Conservation (phyloP, 768 basidiomycete species). For the Mrakia frigida region DNA sequence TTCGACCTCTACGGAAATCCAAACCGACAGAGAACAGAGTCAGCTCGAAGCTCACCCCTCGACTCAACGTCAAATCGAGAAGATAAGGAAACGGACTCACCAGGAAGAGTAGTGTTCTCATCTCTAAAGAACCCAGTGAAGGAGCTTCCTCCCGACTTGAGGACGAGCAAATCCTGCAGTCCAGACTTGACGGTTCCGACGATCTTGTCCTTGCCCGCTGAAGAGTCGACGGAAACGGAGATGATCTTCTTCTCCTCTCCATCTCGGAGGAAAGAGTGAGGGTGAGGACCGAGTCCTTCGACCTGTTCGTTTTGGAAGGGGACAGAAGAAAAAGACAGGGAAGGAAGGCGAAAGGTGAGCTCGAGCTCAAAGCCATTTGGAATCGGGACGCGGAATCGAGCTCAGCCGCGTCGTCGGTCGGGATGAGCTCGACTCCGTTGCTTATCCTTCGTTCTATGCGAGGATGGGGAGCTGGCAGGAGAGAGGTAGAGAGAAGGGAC, state of each 20-base stretch:
- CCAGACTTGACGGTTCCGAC: conserved; percentile 63
- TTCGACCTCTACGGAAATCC: conserved; percentile 52
- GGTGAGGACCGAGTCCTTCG: conserved; percentile 51
- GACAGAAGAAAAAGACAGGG: not conserved
- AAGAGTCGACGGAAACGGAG: conserved; percentile 56
- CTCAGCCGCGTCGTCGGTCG: not conserved
- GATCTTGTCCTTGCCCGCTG: conserved; percentile 55
- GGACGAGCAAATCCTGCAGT: conserved; percentile 67
- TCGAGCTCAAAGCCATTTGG: not conserved
- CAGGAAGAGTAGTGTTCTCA: conserved; percentile 47
- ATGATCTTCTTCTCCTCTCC: conserved; percentile 81
- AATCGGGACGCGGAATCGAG: not conserved
- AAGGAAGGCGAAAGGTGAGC: not conserved
- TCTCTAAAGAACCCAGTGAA: conserved; percentile 77
- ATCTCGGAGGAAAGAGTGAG: conserved; percentile 78
- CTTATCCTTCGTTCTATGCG: not conserved
- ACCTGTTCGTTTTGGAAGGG: conserved; percentile 38
- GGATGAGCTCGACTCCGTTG: not conserved
- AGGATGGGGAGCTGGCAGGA: too few species aligned
- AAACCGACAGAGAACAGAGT: not conserved
- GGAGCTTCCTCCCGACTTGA: conserved; percentile 82
- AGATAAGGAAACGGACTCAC: conserved; percentile 11
- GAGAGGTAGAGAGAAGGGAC: conserved; percentile 2
- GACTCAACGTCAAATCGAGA: not conserved
- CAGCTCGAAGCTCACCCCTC: not conserved